Conservation (phyloP, 306 rosid genomes). For the Sphenostylis stenocarpa region DNA sequence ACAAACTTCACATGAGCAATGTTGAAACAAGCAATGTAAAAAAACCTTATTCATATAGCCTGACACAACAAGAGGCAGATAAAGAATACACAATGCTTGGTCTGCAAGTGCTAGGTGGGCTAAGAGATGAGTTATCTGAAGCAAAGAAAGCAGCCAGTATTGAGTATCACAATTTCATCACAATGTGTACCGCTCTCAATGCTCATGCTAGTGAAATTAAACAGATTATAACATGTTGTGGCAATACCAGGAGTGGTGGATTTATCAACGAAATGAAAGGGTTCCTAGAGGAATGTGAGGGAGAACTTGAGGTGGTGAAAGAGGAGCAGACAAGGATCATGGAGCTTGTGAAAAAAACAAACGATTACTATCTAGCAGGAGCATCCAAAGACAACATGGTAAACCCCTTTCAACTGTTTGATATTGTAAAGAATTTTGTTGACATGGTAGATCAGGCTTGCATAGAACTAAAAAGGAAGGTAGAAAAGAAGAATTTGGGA, state of each 20-base stretch:
- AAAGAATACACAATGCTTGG: conserved; percentile 51
- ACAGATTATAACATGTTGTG: conserved; percentile 42
- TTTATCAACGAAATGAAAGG: conserved; percentile 59
- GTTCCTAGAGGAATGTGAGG: conserved; percentile 67
- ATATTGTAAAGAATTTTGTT: conserved; percentile 64
- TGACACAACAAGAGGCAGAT: conserved; percentile 38
- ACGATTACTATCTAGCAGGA: conserved; percentile 66
- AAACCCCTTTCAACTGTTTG: conserved; percentile 61
- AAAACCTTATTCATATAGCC: neutral
- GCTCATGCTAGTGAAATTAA: conserved; percentile 47
- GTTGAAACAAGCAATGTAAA: conserved; percentile 17
- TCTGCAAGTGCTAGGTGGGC: conserved; percentile 45
- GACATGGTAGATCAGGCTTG: conserved; percentile 66
- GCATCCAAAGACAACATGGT: conserved; percentile 44
- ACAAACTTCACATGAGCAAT: conserved; percentile 11
- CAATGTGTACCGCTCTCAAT: conserved; percentile 40
- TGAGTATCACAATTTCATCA: conserved; percentile 52
- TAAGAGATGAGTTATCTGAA: conserved; percentile 55
- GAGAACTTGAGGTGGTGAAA: conserved; percentile 60
- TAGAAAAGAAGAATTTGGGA: conserved; percentile 50
- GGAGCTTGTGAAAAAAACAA: conserved; percentile 70
- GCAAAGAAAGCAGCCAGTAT: conserved; percentile 72
- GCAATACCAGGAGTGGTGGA: conserved; percentile 46
- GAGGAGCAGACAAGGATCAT: conserved; percentile 59
- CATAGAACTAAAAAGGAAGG: conserved; percentile 42